Base-by-base conservation (phyloP, 805 yeast species). In the Candida ficus region DNA sequence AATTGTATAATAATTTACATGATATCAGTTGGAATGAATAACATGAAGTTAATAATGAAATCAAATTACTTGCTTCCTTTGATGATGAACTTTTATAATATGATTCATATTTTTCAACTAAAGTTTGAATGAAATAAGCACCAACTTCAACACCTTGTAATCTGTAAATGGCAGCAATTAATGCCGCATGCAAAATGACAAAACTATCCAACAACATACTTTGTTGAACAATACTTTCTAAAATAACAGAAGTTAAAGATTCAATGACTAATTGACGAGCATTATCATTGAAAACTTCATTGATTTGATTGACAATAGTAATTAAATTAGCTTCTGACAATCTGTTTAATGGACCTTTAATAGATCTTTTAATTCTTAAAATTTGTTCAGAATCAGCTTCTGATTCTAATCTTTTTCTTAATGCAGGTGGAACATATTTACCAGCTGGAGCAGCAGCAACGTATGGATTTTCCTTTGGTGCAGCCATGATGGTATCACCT, bases 81-180 rank as follows among this genome's bases (percentile, higher is more conserved):
- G 61, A 47, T 7, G 61, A 64, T 38, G 70, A 73, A 5, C 60
- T 60, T 5, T 62, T 56, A 30, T 71, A 66, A 39, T 53, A 58
- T 4, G 53, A 52, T 28, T 82, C 80, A 51, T 85, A 78, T 41
- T 68, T 71, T 45, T 86, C 95, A n/a, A 90, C 84, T 41, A 85
- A 57, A 0, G 76, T 69, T 57, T 93, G 99, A 26, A 89, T 70
- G 44, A 89, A 82, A 50, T 68, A 75, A 0, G 97, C 99, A 44
- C 96, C 97, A 59, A 88, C 83, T 46, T 88, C 96, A 29, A 80
- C 76, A 17, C 99, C 98, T 50, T 85, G 84, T 17, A 80, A 54
- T 45, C 84, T 73, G 63, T 84, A 88, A 19, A 93, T 59, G 1
- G 95, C 82, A 18, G 80, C 80, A 3, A 81, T 75, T 7, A 88